Percentiles rank a stretch among this genome's conserved stretches.
These are phyloP conservation scores for Pestalotiopsis sp. DNA, from an alignment of 2,329 filamentous ascomycete genomes.

Conservation along the genomic window DNA sequence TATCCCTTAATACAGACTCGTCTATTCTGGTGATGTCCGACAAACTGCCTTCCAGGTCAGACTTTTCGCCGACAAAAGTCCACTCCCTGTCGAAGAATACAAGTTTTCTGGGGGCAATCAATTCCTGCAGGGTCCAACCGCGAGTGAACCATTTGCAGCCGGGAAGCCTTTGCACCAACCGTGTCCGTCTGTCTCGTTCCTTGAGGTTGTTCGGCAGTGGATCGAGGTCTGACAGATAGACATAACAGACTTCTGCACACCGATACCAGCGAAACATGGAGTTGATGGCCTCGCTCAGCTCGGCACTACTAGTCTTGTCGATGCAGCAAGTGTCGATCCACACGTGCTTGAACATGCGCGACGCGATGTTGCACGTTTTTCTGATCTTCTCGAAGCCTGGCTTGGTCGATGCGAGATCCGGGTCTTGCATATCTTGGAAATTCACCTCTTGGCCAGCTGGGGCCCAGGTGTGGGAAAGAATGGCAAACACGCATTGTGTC, in stretches of 20 bases:
- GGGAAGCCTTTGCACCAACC: conserved; percentile 27
- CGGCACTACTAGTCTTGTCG: conserved; percentile 21
- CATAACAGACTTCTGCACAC: conserved; percentile 21
- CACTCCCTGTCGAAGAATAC: neutral
- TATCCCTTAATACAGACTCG: neutral
- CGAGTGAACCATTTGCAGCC: conserved; percentile 14
- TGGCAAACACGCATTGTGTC: neutral
- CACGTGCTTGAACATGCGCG: neutral
- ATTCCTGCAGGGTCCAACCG: conserved; percentile 26
- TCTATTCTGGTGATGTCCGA: neutral
- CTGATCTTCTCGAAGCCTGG: neutral
- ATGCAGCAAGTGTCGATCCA: conserved; percentile 12
- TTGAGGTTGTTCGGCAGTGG: neutral
- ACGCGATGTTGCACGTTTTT: too few relatives aligned
- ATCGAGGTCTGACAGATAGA: conserved; percentile 24
- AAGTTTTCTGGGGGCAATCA: conserved; percentile 11
- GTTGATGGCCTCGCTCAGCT: conserved; percentile 24
- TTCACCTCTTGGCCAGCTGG: neutral
- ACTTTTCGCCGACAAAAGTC: neutral
- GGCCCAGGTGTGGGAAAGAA: neutral
- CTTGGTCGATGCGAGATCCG: neutral
- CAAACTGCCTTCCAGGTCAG: neutral
- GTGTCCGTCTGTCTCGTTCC: neutral
- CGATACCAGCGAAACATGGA: conserved; percentile 24
- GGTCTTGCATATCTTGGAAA: neutral